phyloP scores from a whole-genome alignment of 1,284 basidiomycete species.

The Sparassis latifolia region DNA sequence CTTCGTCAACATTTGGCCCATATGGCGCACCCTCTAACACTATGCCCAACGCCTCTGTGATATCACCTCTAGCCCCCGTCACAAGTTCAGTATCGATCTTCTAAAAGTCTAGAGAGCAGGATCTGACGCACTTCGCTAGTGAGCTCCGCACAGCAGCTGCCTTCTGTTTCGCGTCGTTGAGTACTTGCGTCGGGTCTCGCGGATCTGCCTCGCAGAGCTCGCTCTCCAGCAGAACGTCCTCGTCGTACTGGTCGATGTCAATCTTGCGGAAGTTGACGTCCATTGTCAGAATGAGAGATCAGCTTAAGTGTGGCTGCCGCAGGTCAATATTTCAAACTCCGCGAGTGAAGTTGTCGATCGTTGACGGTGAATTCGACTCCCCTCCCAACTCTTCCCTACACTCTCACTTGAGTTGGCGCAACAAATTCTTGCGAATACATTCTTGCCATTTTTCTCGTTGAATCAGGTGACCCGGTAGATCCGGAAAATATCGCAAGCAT shows the following conservation, averaged over 20 bases:
- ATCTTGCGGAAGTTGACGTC: constrained; percentile 84
- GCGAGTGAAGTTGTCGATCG: not conserved
- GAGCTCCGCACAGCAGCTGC: constrained; percentile 66
- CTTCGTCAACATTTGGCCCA: constrained; percentile 79
- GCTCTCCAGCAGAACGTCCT: constrained; percentile 80
- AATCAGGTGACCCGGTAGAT: too few species aligned
- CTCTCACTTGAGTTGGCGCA: too few species aligned
- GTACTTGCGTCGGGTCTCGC: constrained; percentile 67
- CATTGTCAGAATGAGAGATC: constrained; percentile 36
- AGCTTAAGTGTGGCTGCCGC: not conserved
- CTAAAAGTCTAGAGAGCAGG: not conserved
- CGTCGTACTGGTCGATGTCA: constrained; percentile 91
- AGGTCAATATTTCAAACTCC: not conserved
- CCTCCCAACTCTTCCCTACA: not conserved
- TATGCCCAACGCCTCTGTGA: constrained; percentile 60
- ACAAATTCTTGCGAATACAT: too few species aligned
- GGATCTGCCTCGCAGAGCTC: constrained; percentile 89
- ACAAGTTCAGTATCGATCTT: constrained; percentile 2
- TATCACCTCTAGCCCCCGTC: constrained; percentile 53
- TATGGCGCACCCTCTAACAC: constrained; percentile 79
- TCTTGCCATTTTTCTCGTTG: too few species aligned
- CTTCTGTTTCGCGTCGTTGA: constrained; percentile 74
- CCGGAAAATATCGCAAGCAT: too few species aligned
- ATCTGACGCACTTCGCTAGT: constrained; percentile 60
- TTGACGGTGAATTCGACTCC: not conserved